These are phyloP conservation scores for Bryum argenteum DNA, from an alignment of 225 moss, liverwort and hornwort species.

Conservation along the genomic window DNA sequence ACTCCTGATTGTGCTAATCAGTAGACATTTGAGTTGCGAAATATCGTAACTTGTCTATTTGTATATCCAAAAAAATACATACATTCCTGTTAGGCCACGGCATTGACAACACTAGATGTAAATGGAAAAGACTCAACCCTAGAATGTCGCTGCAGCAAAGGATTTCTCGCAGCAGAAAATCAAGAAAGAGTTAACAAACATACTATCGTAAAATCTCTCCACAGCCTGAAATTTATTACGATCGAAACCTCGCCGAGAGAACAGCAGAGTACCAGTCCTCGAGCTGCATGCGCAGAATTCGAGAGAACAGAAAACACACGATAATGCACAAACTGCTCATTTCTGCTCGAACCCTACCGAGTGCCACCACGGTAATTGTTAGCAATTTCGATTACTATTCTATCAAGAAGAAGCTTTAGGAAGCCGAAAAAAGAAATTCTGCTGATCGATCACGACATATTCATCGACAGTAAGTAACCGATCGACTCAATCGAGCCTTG, in stretches of 20 bases:
- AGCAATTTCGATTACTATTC: background rate
- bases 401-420: background rate
- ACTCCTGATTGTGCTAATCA: no score
- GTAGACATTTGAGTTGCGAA: no score
- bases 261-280: constrained; percentile 54
- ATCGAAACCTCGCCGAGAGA: constrained; percentile 36
- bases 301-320: constrained; percentile 52
- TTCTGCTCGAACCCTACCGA: constrained; percentile 16
- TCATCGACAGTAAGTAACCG: background rate
- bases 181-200: background rate
- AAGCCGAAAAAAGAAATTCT: background rate
- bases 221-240: constrained; percentile 5
- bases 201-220: constrained; percentile 22
- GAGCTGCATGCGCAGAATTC: constrained; percentile 54
- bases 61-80: no score
- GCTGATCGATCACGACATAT: background rate
- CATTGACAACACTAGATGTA: no score
- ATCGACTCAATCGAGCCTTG: background rate
- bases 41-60: no score
- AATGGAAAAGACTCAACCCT: no score
- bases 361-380: no score
- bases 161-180: background rate
- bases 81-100: no score
- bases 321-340: constrained; percentile 61
- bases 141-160: no score